Base-by-base conservation (phyloP, 192 early-diverging fungal species). In the Rhizophagus sp. region DNA sequence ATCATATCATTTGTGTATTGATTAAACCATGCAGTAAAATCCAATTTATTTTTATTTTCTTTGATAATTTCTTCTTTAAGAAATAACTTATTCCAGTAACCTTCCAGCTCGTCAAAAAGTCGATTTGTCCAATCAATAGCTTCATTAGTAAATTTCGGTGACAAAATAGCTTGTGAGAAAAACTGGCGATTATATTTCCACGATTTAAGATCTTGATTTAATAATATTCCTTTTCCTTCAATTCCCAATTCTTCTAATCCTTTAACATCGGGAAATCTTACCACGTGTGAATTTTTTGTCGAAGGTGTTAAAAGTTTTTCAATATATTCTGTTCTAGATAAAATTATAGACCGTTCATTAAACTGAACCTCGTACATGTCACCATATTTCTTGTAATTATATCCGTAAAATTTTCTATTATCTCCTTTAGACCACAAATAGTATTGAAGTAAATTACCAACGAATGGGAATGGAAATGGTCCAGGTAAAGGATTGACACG, bases 261-360 rank as follows among this genome's bases (percentile, higher is more conserved):
- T 4, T 68, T 6, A 33, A 3, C 0, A 47, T 34, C 7, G 17
- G 66, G 66, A 33, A 22, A 68, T 50, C 47, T 78, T 4, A 6
- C 50, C 3, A 78, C 4, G 22, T 44, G 66, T 27, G 24, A 49
- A 67, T 61, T 66, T 24, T 67, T 50, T 67, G 22, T 24, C 24
- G 76, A 76, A 62, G 75, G 62, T 9, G 24, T 19, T 17, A 76
- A 27, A 15, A 76, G 62, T n/a, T 76, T 76, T 34, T 76, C 57
- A 9, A 76, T 27, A 9, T 50, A 39, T 27, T 65, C 75, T 17
- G 30, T 10, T 15, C 36, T 24, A 10, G 30, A 19, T 19, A 76
- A 9, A 1, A 24, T 1, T n/a, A 76, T 19, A 22, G 12, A 7
- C 41, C 75, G 30, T 25, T 3, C 61, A 41, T 41, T 17, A 0